Evolutionary conservation across 352 stramenopile genomes (phyloP).

Genomic region (Phytophthora boehmeriae): DNA sequence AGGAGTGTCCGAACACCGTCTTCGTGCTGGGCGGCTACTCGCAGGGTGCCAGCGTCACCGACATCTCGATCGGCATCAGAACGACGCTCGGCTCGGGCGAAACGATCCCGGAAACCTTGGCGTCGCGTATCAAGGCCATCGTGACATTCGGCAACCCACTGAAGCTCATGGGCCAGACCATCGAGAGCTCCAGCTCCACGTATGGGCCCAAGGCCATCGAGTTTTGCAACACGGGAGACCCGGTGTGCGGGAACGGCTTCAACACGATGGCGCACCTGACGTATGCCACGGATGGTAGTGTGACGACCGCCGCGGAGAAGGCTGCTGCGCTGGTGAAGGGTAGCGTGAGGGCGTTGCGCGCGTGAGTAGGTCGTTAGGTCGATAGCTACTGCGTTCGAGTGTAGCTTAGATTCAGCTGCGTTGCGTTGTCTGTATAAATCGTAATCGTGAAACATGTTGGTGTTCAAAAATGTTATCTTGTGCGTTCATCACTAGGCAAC

Average conservation of each 20-base stretch:
- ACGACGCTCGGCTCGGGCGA: constrained; percentile 28
- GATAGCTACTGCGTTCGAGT: not conserved
- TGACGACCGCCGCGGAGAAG: constrained; percentile 16
- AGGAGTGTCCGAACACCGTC: constrained; percentile 36
- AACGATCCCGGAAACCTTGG: constrained; percentile 23
- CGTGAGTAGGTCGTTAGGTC: not conserved
- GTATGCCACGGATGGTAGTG: constrained; percentile 25
- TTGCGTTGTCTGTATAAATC: no score
- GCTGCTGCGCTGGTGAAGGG: constrained; percentile 14
- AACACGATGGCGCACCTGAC: constrained; percentile 24
- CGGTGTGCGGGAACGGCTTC: constrained; percentile 25
- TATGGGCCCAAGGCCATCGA: constrained; percentile 28
- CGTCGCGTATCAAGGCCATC: constrained; percentile 36
- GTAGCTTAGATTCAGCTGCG: not conserved
- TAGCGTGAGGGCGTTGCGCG: constrained; percentile 2
- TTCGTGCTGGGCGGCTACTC: constrained; percentile 41
- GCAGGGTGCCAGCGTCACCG: constrained; percentile 36
- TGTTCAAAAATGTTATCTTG: not conserved
- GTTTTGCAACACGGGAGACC: constrained; percentile 25
- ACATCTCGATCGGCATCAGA: constrained; percentile 37
- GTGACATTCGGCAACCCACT: constrained; percentile 46
- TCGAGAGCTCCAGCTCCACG: constrained; percentile 22
- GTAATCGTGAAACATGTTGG: no score
- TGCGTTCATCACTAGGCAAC: no score
- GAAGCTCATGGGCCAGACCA: constrained; percentile 31